Percentiles rank a stretch among this genome's conserved stretches.
Evolutionary conservation across 176 grass and related monocot species (phyloP).

Genomic region (Olyra latifolia): DNA sequence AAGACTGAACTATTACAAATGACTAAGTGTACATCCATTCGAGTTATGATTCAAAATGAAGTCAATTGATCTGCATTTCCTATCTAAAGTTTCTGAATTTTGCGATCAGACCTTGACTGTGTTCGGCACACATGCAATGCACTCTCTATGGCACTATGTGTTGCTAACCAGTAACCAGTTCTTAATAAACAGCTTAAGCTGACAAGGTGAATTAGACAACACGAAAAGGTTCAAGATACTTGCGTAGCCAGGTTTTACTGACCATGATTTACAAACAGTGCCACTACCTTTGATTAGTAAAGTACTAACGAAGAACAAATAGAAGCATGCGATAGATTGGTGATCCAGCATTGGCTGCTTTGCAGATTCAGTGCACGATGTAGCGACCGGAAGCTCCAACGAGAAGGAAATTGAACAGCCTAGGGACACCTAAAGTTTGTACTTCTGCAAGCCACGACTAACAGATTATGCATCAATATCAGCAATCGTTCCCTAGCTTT

Average conservation of each 20-base stretch:
- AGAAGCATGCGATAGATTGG: background rate
- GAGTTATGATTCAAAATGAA: background rate
- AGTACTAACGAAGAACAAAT: background rate
- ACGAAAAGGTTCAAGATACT: constrained; percentile 12
- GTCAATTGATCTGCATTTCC: background rate
- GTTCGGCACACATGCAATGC: background rate
- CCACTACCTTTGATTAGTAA: background rate
- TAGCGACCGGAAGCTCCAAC: background rate
- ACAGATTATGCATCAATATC: background rate
- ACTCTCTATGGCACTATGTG: background rate
- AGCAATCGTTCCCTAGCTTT: background rate
- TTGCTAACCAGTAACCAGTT: background rate
- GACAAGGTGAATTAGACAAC: background rate
- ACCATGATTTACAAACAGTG: background rate
- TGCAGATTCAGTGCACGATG: background rate
- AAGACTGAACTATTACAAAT: constrained; percentile 24
- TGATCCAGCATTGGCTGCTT: background rate
- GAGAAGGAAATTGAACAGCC: background rate
- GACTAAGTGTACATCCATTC: background rate
- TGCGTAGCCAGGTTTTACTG: background rate
- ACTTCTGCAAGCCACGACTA: background rate
- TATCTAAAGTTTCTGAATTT: background rate
- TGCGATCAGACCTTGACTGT: constrained; percentile 10
- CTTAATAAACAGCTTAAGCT: background rate
- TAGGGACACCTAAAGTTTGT: background rate